These are phyloP conservation scores for Eucalyptus polybractea DNA, from an alignment of 345 rosid species.

Conservation along the genomic window DNA sequence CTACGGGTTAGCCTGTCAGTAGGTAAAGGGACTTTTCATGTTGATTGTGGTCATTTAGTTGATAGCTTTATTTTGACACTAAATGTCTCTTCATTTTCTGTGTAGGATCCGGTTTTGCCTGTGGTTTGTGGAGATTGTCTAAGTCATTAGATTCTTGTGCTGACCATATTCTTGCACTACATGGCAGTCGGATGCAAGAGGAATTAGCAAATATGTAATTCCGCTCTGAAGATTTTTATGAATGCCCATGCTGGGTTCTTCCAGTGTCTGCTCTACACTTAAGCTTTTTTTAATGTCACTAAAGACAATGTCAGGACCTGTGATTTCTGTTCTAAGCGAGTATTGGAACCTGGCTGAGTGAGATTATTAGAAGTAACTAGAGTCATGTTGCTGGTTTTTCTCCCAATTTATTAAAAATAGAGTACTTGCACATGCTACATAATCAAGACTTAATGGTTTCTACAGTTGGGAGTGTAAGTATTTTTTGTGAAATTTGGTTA, in stretches of 20 bases:
- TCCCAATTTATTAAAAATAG: neutral
- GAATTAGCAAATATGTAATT: constrained; percentile 70
- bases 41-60: neutral
- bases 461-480: neutral
- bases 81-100: neutral
- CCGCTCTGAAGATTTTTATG: neutral
- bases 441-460: neutral
- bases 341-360: neutral
- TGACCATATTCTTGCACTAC: constrained; percentile 49
- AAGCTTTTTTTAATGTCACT: neutral
- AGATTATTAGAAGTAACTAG: neutral
- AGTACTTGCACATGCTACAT: neutral
- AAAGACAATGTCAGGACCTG: neutral
- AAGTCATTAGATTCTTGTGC: constrained; percentile 27
- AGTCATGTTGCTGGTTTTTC: neutral
- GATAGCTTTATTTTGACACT: neutral
- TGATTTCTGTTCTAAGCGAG: neutral
- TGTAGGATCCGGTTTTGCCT: constrained; percentile 27
- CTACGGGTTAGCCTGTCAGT: constrained; percentile 3
- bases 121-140: constrained; percentile 18
- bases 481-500: neutral
- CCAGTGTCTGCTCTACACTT: neutral
- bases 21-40: constrained; percentile 6
- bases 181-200: constrained; percentile 54
- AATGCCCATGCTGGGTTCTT: neutral